phyloP scores from a whole-genome alignment of 1,139 yeast species.

The Debaryomyces fabryi region DNA sequence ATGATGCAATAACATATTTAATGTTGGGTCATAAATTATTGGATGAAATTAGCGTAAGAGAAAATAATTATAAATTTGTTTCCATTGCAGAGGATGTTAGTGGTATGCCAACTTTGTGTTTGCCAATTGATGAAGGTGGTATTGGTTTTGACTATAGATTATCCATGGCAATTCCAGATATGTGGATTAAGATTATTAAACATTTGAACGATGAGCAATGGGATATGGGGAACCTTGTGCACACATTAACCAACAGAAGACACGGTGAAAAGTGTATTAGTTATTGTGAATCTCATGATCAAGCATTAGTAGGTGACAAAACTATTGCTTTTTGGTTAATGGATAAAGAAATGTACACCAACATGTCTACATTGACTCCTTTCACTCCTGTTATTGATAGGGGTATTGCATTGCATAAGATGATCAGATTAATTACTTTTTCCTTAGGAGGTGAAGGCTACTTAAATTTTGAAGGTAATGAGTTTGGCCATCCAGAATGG shows the following conservation, averaged over 20 bases:
- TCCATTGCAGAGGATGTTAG: conserved; percentile 97
- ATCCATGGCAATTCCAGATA: conserved; percentile 97
- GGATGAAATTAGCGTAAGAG: conserved; percentile 47
- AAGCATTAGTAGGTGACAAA: conserved; percentile 96
- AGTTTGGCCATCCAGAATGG: conserved; percentile 99
- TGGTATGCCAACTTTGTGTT: conserved; percentile 94
- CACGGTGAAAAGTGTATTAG: conserved; percentile 88
- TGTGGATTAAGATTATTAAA: conserved; percentile 95
- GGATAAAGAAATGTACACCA: conserved; percentile 98
- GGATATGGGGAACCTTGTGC: conserved; percentile 82
- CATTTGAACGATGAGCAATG: conserved; percentile 86
- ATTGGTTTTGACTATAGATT: conserved; percentile 91
- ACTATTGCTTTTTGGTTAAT: conserved; percentile 96
- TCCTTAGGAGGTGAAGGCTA: conserved; percentile 95
- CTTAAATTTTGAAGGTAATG: conserved; percentile 95
- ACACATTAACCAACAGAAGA: conserved; percentile 85
- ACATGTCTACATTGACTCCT: conserved; percentile 80
- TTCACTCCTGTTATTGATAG: conserved; percentile 81
- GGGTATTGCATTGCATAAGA: conserved; percentile 86
- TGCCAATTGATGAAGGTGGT: conserved; percentile 76
- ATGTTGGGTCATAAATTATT: conserved; percentile 86
- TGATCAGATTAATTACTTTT: conserved; percentile 85
- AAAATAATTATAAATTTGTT: conserved; percentile 53
- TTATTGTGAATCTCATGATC: conserved; percentile 96
- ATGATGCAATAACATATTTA: conserved; percentile 82